A percentile compares a stretch with the other conserved stretches of the same genome.
phyloP scores from a whole-genome alignment of 169 alveolate genomes.

The Theileria parva region DNA sequence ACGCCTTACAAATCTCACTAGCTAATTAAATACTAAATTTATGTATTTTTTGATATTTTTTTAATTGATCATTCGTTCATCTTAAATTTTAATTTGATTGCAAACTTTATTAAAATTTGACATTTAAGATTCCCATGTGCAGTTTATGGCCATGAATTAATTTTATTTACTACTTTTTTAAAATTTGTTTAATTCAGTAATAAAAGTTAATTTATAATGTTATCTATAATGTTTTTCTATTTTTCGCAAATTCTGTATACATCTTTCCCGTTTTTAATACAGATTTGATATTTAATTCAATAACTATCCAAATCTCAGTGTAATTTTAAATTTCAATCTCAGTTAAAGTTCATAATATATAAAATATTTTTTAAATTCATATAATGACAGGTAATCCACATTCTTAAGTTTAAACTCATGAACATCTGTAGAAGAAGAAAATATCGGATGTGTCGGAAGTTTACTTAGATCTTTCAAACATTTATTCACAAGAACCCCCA shows the following conservation, averaged over 20 bases:
- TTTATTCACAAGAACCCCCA: slow-evolving; percentile 9
- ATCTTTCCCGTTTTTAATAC: neutral
- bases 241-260: neutral
- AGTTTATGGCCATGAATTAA: neutral
- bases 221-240: neutral
- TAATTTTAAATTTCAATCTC: neutral
- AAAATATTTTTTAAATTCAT: no score
- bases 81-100: neutral
- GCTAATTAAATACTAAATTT: slow-evolving; percentile 40
- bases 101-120: neutral
- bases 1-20: slow-evolving; percentile 76
- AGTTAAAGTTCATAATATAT: no score
- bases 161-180: neutral
- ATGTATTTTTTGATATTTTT: neutral
- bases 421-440: slow-evolving; percentile 13
- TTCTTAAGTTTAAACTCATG: no score
- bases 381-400: slow-evolving; percentile 2
- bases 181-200: neutral
- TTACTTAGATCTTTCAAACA: slow-evolving; percentile 24
- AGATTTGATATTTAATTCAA: neutral
- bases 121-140: neutral
- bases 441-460: slow-evolving; percentile 54
- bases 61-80: neutral
- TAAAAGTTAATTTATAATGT: neutral
- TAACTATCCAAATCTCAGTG: neutral